phyloP scores from a whole-genome alignment of 352 stramenopile genomes.

The Peronospora tabacina region DNA sequence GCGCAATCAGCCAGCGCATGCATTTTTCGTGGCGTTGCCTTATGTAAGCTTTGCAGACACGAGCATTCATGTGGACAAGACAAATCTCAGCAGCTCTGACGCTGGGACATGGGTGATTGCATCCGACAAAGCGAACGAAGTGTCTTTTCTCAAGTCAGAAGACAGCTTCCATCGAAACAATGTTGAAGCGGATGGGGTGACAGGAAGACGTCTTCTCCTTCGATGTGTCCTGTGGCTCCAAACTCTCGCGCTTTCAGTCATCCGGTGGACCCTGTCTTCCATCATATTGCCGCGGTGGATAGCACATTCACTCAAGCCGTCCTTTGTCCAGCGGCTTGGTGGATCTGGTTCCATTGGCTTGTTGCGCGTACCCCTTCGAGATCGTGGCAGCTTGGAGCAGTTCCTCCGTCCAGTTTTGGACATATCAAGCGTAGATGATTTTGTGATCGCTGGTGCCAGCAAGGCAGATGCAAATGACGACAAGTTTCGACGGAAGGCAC shows the following conservation, averaged over 20 bases:
- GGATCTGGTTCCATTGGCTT: slow-evolving; percentile 3
- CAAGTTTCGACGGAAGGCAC: slow-evolving; percentile 56
- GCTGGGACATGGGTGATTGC: slow-evolving; percentile 19
- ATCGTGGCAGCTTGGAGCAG: slow-evolving; percentile 24
- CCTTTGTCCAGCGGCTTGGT: slow-evolving; percentile 1
- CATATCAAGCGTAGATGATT: slow-evolving; percentile 2
- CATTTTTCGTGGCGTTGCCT: slow-evolving; percentile 42
- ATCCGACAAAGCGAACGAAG: slow-evolving; percentile 20
- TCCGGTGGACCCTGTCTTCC: slow-evolving; percentile 17
- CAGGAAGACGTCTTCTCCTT: slow-evolving; percentile 4
- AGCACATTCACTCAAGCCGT: slow-evolving; percentile 1
- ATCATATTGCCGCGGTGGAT: slow-evolving; percentile 11
- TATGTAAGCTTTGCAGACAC: slow-evolving; percentile 13
- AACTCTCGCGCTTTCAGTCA: slow-evolving; percentile 3
- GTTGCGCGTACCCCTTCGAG: slow-evolving; percentile 19
- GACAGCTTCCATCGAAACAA: background rate
- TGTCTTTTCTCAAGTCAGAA: slow-evolving; percentile 27
- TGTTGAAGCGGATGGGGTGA: background rate
- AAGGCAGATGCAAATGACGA: slow-evolving; percentile 25
- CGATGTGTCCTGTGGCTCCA: slow-evolving; percentile 6
- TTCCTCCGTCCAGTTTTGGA: slow-evolving; percentile 25
- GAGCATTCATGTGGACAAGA: background rate
- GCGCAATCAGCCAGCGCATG: slow-evolving; percentile 47
- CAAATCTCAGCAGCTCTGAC: slow-evolving; percentile 2
- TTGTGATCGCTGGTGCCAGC: background rate